These are phyloP conservation scores for Ustilago xerochloae DNA, from an alignment of 1,284 basidiomycete genomes.

Conservation along the genomic window DNA sequence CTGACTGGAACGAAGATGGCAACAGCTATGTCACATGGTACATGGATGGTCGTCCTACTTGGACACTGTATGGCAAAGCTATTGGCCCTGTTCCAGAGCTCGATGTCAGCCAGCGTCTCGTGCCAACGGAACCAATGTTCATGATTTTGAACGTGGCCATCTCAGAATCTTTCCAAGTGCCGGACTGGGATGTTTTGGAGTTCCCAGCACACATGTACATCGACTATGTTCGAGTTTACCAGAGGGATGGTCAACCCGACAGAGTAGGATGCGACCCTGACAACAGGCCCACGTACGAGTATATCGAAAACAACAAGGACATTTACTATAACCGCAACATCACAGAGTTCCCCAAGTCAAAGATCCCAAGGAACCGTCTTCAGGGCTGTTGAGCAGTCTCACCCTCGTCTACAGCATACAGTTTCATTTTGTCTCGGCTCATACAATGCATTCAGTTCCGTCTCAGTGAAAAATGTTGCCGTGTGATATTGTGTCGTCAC, in stretches of 20 bases:
- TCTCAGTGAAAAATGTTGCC: not conserved
- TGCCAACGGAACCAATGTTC: slow-evolving; percentile 64
- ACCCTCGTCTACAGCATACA: not conserved
- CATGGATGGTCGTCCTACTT: slow-evolving; percentile 63
- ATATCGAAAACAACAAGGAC: slow-evolving; percentile 64
- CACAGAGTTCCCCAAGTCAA: slow-evolving; percentile 45
- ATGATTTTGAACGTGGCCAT: slow-evolving; percentile 57
- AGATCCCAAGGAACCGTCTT: slow-evolving; percentile 41
- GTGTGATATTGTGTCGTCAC: not conserved
- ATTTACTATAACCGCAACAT: slow-evolving; percentile 65
- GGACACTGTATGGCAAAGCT: slow-evolving; percentile 54
- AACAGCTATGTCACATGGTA: slow-evolving; percentile 62
- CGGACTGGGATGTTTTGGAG: slow-evolving; percentile 68
- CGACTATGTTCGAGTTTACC: slow-evolving; percentile 71
- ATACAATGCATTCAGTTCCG: slow-evolving; percentile 1
- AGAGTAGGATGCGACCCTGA: slow-evolving; percentile 63
- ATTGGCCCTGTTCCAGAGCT: slow-evolving; percentile 47
- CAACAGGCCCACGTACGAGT: slow-evolving; percentile 63
- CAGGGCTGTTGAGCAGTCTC: slow-evolving; percentile 29
- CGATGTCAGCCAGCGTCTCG: slow-evolving; percentile 52
- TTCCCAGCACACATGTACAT: slow-evolving; percentile 70
- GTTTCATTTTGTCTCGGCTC: not conserved
- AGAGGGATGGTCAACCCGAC: slow-evolving; percentile 68
- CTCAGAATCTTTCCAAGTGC: slow-evolving; percentile 70
- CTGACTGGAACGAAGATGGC: slow-evolving; percentile 60